Percentiles rank a stretch among this genome's conserved stretches.
Conservation (phyloP, 371 early-diverging fungal genomes). For the Zychaea mexicana region DNA sequence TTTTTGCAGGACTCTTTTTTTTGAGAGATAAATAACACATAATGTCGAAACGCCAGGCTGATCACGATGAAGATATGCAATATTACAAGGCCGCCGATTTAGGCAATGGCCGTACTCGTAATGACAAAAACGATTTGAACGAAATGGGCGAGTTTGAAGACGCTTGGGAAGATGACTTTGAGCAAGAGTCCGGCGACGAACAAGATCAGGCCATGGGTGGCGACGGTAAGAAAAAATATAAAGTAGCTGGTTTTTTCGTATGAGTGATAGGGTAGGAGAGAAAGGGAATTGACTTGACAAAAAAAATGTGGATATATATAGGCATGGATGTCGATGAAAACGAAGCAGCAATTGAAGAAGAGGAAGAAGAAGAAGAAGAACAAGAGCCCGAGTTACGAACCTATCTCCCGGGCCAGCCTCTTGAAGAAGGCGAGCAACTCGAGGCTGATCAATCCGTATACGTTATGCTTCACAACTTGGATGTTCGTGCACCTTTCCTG, state of each 20-base stretch:
- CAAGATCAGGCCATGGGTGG: slow-evolving; percentile 37
- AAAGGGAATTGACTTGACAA: background rate
- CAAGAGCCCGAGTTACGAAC: slow-evolving; percentile 65
- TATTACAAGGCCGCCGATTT: slow-evolving; percentile 38
- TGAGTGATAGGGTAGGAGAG: background rate
- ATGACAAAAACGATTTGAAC: slow-evolving; percentile 50
- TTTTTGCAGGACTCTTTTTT: no score
- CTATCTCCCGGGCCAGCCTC: slow-evolving; percentile 91
- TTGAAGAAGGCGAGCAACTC: slow-evolving; percentile 88
- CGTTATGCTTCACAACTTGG: slow-evolving; percentile 93
- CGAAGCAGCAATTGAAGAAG: slow-evolving; percentile 55
- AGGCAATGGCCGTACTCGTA: slow-evolving; percentile 29
- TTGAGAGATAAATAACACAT: no score
- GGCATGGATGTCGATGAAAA: slow-evolving; percentile 66
- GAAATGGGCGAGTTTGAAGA: slow-evolving; percentile 97
- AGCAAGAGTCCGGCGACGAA: slow-evolving; percentile 71
- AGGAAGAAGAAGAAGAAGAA: slow-evolving; percentile 45
- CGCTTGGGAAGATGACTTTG: slow-evolving; percentile 92
- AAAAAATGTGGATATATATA: slow-evolving; percentile 1
- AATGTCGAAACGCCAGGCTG: slow-evolving; percentile 68
- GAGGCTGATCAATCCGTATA: slow-evolving; percentile 94
- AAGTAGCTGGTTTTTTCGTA: no score
- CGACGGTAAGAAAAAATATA: slow-evolving; percentile 38
- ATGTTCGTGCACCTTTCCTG: slow-evolving; percentile 95
- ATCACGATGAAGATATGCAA: slow-evolving; percentile 52